These are phyloP conservation scores for Podaxis sp. DNA, from an alignment of 768 basidiomycete species.

Conservation along the genomic window DNA sequence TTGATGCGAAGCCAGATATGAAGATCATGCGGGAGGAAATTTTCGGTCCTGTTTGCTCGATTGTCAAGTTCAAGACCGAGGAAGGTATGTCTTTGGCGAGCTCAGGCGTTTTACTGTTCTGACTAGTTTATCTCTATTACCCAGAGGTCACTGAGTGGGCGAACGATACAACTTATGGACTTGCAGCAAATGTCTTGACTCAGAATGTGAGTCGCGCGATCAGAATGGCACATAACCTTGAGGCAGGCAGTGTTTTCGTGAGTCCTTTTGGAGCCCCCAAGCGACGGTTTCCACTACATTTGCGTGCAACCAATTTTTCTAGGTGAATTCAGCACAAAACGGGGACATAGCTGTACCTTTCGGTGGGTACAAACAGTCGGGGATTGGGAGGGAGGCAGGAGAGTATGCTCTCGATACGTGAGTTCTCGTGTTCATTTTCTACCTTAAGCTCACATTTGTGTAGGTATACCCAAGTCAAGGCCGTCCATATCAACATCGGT, in stretches of 20 bases:
- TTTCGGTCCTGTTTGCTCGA: conserved; percentile 35
- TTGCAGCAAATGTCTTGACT: conserved; percentile 77
- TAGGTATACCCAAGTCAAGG: conserved; percentile 56
- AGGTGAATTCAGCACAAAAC: conserved; percentile 45
- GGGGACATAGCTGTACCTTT: conserved; percentile 57
- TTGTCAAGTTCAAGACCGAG: conserved; percentile 74
- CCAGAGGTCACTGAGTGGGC: conserved; percentile 51
- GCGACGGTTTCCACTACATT: conserved; percentile 22
- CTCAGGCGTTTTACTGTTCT: neutral
- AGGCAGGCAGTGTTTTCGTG: conserved; percentile 18
- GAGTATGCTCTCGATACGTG: conserved; percentile 60
- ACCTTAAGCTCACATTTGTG: neutral
- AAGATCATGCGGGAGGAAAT: conserved; percentile 60
- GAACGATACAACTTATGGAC: conserved; percentile 77
- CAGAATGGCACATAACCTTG: conserved; percentile 48
- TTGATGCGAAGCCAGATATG: conserved; percentile 65
- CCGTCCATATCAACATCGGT: conserved; percentile 59
- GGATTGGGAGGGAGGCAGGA: conserved; percentile 69
- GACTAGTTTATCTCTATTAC: neutral
- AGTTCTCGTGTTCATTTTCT: conserved; percentile 21
- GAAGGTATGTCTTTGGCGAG: conserved; percentile 29
- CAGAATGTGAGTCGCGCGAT: conserved; percentile 67
- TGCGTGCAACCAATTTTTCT: neutral
- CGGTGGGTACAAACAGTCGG: conserved; percentile 74
- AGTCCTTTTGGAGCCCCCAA: conserved; percentile 60